phyloP scores from a whole-genome alignment of 2,329 filamentous ascomycete species.

The Endocalyx cinctus region DNA sequence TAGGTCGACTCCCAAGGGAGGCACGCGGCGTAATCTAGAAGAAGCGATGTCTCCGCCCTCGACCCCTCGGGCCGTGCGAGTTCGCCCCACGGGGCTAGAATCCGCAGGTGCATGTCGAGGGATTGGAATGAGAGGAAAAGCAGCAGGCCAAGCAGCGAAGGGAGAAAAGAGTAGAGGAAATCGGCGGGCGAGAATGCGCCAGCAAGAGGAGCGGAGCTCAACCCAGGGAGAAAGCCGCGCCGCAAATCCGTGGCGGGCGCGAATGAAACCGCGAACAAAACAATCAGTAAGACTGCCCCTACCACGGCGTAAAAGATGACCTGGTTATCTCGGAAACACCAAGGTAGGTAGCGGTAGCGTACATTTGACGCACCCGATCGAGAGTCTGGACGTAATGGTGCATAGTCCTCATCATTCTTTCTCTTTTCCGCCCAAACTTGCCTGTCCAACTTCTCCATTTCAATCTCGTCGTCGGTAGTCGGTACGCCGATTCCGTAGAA shows the following conservation, averaged over 20 bases:
- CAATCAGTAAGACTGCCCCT: conserved; percentile 57
- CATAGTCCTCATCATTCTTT: conserved; percentile 18
- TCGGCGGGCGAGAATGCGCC: conserved; percentile 78
- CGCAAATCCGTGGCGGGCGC: conserved; percentile 61
- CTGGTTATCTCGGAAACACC: conserved; percentile 65
- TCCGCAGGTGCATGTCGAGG: conserved; percentile 61
- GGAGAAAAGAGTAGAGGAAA: conserved; percentile 79
- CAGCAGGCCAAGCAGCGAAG: conserved; percentile 61
- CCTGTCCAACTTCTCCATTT: conserved; percentile 18
- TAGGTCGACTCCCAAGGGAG: conserved; percentile 56
- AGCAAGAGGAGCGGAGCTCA: conserved; percentile 55
- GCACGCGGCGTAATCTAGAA: conserved; percentile 67
- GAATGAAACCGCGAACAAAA: conserved; percentile 75
- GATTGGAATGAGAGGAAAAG: conserved; percentile 64
- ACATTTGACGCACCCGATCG: conserved; percentile 46
- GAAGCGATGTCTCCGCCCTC: conserved; percentile 57
- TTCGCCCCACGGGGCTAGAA: conserved; percentile 66
- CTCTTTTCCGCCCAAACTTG: conserved; percentile 23
- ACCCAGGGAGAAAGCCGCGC: conserved; percentile 65
- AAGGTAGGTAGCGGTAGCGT: conserved; percentile 68
- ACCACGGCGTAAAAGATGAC: conserved; percentile 63
- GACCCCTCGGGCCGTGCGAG: conserved; percentile 54
- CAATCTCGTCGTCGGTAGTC: conserved; percentile 19
- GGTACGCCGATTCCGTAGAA: conserved; percentile 55
- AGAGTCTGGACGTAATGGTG: conserved; percentile 38